These are phyloP conservation scores for Chlorella sorokiniana DNA, from an alignment of 139 green algal genomes.

Conservation along the genomic window DNA sequence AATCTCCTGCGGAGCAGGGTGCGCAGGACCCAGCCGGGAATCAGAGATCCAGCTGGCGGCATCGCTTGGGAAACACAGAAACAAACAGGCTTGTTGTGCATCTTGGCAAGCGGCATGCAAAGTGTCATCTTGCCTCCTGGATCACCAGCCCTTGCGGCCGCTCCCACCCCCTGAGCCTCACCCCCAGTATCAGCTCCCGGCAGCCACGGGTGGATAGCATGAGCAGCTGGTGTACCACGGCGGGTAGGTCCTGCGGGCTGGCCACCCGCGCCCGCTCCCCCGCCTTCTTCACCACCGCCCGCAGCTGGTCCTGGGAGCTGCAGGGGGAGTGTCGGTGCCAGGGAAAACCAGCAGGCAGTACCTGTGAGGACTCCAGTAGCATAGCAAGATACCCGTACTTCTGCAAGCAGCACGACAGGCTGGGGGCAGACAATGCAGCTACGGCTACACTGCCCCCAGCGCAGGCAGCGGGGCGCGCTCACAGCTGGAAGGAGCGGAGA, in stretches of 20 bases:
- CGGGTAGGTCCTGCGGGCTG: constrained; percentile 32
- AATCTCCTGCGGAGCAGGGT: constrained; percentile 24
- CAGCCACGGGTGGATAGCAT: constrained; percentile 8
- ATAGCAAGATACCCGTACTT: no score
- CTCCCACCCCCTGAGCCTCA: not conserved
- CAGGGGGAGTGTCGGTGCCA: no score
- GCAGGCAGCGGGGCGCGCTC: not conserved
- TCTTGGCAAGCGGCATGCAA: not conserved
- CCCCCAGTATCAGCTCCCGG: constrained; percentile 13
- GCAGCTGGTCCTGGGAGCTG: constrained; percentile 11
- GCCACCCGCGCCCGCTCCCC: not conserved
- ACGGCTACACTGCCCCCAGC: not conserved
- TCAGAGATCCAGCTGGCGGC: not conserved
- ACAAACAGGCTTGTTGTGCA: not conserved
- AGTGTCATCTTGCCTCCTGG: not conserved
- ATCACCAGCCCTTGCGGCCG: not conserved
- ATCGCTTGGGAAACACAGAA: not conserved
- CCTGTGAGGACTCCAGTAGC: not conserved
- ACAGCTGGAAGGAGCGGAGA: constrained; percentile 35
- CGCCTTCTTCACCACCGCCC: not conserved
- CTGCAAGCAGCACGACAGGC: not conserved
- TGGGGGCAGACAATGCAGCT: not conserved
- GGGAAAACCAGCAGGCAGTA: not conserved
- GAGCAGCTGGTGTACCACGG: constrained; percentile 41
- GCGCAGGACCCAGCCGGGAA: not conserved